These are phyloP conservation scores for Rhodamnia rubescens DNA, from an alignment of 345 rosid species.

Conservation along the genomic window DNA sequence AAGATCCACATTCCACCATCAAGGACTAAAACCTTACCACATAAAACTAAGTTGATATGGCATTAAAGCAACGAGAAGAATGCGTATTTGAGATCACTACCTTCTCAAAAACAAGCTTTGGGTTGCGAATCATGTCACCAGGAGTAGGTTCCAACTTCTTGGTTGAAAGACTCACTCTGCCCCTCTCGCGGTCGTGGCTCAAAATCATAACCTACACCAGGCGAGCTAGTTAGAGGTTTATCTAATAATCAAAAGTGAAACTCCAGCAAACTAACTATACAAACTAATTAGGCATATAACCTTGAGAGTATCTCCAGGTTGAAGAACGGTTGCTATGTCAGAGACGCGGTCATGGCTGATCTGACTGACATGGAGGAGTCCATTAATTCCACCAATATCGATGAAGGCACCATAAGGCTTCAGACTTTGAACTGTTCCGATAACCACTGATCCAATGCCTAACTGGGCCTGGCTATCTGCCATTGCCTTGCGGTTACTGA, in stretches of 20 bases:
- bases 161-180: constrained; percentile 93
- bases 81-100: constrained; percentile 15
- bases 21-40: not conserved
- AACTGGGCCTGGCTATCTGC: constrained; percentile 96
- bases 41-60: not conserved
- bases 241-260: not conserved
- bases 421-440: constrained; percentile 86
- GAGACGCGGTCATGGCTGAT: constrained; percentile 94
- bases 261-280: not conserved
- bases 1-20: not conserved
- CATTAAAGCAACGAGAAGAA: not conserved
- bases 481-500: constrained; percentile 97
- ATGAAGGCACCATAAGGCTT: constrained; percentile 97
- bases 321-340: constrained; percentile 94
- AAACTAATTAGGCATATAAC: constrained; percentile 10
- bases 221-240: not conserved
- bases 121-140: constrained; percentile 97
- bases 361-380: constrained; percentile 98
- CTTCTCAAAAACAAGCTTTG: constrained; percentile 97
- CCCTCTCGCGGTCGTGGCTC: constrained; percentile 97
- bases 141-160: constrained; percentile 98
- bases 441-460: constrained; percentile 88
- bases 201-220: constrained; percentile 72
- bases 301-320: constrained; percentile 93
- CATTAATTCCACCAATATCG: constrained; percentile 93